Conservation (phyloP, 2,329 filamentous ascomycete species). For the Calonectria ilicicola region DNA sequence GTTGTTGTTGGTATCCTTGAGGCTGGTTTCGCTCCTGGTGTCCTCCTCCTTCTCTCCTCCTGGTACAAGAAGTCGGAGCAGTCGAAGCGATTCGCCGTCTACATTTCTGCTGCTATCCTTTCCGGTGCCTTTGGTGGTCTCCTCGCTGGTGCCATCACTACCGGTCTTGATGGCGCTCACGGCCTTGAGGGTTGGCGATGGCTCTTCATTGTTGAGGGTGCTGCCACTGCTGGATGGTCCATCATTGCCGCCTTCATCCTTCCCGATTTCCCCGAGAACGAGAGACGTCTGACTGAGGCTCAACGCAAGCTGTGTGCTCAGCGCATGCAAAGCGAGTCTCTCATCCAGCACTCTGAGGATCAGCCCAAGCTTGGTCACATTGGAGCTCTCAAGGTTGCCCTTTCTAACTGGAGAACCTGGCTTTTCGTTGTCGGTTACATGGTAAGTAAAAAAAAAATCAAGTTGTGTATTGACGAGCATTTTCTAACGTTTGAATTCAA, state of each 20-base stretch:
- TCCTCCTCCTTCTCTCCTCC: slow-evolving; percentile 72
- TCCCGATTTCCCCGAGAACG: slow-evolving; percentile 75
- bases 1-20: slow-evolving; percentile 69
- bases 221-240: slow-evolving; percentile 72
- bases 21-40: slow-evolving; percentile 70
- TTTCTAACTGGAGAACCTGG: slow-evolving; percentile 34
- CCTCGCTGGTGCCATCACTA: slow-evolving; percentile 69
- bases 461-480: neutral
- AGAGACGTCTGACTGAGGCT: slow-evolving; percentile 64
- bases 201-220: slow-evolving; percentile 69
- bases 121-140: slow-evolving; percentile 75
- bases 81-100: slow-evolving; percentile 64
- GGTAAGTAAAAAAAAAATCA: slow-evolving; percentile 2
- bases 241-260: slow-evolving; percentile 72
- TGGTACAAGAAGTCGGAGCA: slow-evolving; percentile 67
- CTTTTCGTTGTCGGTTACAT: slow-evolving; percentile 37
- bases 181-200: slow-evolving; percentile 60
- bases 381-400: slow-evolving; percentile 21
- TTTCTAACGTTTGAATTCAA: neutral
- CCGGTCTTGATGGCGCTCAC: slow-evolving; percentile 65
- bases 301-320: slow-evolving; percentile 72
- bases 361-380: slow-evolving; percentile 51
- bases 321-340: slow-evolving; percentile 71
- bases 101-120: slow-evolving; percentile 78
- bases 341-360: slow-evolving; percentile 72